These are phyloP conservation scores for Coriaria nepalensis DNA, from an alignment of 306 rosid genomes.

Conservation along the genomic window DNA sequence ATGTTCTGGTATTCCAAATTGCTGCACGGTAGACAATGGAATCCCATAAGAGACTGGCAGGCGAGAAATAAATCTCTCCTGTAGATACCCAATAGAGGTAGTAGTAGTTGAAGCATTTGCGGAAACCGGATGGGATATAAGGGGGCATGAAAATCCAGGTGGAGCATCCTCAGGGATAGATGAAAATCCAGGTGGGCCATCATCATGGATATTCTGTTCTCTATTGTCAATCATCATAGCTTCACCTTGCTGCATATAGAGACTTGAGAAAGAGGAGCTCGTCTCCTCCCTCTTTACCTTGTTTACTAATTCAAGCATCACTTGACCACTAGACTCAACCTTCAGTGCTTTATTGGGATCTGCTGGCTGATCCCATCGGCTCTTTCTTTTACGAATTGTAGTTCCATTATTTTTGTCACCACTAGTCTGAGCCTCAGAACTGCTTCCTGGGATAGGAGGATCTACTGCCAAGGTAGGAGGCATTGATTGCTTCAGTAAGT, in stretches of 20 bases:
- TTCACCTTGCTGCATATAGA: slow-evolving; percentile 19
- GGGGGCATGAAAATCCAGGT: slow-evolving; percentile 82
- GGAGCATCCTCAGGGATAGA: slow-evolving; percentile 55
- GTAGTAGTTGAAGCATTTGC: slow-evolving; percentile 21
- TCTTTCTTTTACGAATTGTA: slow-evolving; percentile 73
- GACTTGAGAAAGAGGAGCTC: slow-evolving; percentile 8
- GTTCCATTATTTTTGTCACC: slow-evolving; percentile 25
- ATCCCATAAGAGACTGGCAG: slow-evolving; percentile 79
- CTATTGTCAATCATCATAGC: slow-evolving; percentile 22
- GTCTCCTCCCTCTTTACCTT: slow-evolving; percentile 11
- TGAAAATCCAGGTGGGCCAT: slow-evolving; percentile 92
- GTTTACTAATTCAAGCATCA: slow-evolving; percentile 2
- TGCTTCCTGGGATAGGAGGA: slow-evolving; percentile 33
- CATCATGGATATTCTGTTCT: slow-evolving; percentile 39
- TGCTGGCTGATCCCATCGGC: slow-evolving; percentile 98
- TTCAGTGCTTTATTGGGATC: slow-evolving; percentile 40
- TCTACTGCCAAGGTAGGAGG: slow-evolving; percentile 25
- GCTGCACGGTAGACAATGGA: slow-evolving; percentile 53
- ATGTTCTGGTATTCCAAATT: slow-evolving; percentile 42
- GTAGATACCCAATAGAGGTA: slow-evolving; percentile 48
- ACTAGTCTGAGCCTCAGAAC: slow-evolving; percentile 27
- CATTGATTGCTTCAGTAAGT: slow-evolving; percentile 35
- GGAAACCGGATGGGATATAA: slow-evolving; percentile 19
- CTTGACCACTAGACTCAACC: slow-evolving; percentile 17
- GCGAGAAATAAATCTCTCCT: slow-evolving; percentile 57